Evolutionary conservation across 768 basidiomycete species (phyloP), one percentile per base, ranked within the genome.

Genomic region (Leccinum uliginosum): DNA sequence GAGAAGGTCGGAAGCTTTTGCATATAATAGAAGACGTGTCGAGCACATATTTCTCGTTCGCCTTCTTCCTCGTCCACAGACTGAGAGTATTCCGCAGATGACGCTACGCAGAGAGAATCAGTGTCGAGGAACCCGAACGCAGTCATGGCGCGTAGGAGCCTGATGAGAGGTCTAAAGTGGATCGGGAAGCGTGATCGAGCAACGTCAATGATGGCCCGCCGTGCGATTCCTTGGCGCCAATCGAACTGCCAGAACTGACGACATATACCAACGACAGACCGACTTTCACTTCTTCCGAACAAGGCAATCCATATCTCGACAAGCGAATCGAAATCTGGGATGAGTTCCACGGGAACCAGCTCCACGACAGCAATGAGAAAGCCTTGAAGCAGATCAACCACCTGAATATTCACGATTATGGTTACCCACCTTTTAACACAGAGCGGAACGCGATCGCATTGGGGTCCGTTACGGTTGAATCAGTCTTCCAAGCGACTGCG

Each of bases 201-300:
- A 23, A 92, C 84, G 58, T 94, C 92, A 54, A 98, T 81, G 50
- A 95, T 81, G 34, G 89, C 88, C 26, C 88, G 82, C 29, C 93
- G 88, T 19, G 85, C 74, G 4, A 80, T 78, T 48, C 83, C 83
- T 35, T 79, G 76, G 38, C 83, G 74, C 83, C 85, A 89, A 65
- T 94, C 92, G 2, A 75, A 77, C 53, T 84, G 78, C 93, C 94
- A 98, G 69, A 84, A 95, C 62, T 94, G 91, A 6, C 79, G 75
- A 60, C 87, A 89, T 57, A 96, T 84, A 3, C 82, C 83, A 11
- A 81, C 76, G 24, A 89, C 78, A 27, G 89, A 82, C 56, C 73
- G 67, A 67, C 74, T 69, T 75, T 84, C 74, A 62, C 87, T 89
- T 24, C 88, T 80, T 6, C 91, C 91, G 56, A 88, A 91, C 15